Conservation (phyloP, 148 eudicot genomes). For the Gaultheria prostrata region DNA sequence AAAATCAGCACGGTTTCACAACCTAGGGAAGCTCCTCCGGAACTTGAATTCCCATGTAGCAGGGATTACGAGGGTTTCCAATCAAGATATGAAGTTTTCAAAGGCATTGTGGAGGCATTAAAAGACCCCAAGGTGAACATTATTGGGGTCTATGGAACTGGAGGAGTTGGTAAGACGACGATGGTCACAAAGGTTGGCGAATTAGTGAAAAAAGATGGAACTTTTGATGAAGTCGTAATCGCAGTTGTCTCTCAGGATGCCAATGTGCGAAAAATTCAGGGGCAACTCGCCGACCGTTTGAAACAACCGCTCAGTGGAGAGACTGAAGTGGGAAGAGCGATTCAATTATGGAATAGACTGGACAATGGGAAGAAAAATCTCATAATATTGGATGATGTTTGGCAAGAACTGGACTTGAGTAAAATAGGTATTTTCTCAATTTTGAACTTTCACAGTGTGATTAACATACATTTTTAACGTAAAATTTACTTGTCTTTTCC, state of each 20-base stretch:
- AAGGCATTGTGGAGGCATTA: background rate
- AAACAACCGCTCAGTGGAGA: background rate
- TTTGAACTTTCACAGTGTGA: too few relatives aligned
- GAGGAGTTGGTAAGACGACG: constrained; percentile 13
- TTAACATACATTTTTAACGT: too few relatives aligned
- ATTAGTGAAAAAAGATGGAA: background rate
- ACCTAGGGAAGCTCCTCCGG: background rate
- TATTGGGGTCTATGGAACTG: constrained; percentile 10
- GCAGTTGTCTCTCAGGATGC: too few relatives aligned
- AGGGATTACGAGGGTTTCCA: background rate
- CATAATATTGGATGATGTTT: background rate
- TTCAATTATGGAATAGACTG: background rate
- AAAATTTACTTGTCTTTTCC: background rate
- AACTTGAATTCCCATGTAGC: too few relatives aligned
- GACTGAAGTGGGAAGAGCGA: background rate
- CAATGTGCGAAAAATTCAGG: background rate
- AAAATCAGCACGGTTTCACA: background rate
- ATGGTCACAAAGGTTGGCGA: background rate
- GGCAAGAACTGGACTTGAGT: background rate
- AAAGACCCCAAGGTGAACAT: background rate
- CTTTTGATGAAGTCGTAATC: background rate
- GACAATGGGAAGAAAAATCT: background rate
- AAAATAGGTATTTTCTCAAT: background rate
- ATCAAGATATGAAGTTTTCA: background rate
- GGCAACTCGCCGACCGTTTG: background rate